phyloP scores from a whole-genome alignment of 139 green algal genomes.

The Zygnema circumcarinatum region DNA sequence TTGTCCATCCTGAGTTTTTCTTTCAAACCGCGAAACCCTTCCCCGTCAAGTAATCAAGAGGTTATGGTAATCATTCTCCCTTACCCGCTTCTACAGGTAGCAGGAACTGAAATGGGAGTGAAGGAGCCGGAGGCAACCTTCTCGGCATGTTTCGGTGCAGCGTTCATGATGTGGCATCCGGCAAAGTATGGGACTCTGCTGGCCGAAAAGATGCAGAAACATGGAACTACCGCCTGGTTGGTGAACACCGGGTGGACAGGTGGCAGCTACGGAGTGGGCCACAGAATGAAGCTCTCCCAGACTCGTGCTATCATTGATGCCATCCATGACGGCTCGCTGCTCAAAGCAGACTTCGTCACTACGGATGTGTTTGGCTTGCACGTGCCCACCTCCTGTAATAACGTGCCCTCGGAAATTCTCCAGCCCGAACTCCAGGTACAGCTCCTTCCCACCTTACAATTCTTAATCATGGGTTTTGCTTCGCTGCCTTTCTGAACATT shows the following conservation, averaged over 20 bases:
- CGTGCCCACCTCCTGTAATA: slow-evolving; percentile 69
- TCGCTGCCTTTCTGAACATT: not conserved
- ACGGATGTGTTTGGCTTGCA: slow-evolving; percentile 85
- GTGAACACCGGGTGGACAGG: slow-evolving; percentile 90
- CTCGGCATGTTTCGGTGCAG: slow-evolving; percentile 62
- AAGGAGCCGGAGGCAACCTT: slow-evolving; percentile 91
- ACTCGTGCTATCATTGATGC: slow-evolving; percentile 95
- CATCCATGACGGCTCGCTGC: slow-evolving; percentile 88
- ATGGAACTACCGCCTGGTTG: slow-evolving; percentile 82
- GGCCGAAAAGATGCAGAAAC: slow-evolving; percentile 82
- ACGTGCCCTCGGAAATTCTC: slow-evolving; percentile 81
- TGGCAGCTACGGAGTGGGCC: slow-evolving; percentile 75
- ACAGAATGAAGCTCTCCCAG: slow-evolving; percentile 88
- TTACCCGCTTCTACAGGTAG: slow-evolving; percentile 66
- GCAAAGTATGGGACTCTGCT: slow-evolving; percentile 91
- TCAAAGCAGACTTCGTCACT: slow-evolving; percentile 63
- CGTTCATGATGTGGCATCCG: slow-evolving; percentile 83
- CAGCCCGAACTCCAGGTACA: slow-evolving; percentile 40
- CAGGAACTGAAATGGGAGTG: slow-evolving; percentile 92
- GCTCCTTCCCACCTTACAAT: not conserved
- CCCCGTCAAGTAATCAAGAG: no score
- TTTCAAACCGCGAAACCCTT: no score
- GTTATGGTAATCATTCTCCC: no score
- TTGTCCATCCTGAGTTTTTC: no score
- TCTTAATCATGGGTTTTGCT: not conserved